These are phyloP conservation scores for Russula compacta DNA, from an alignment of 768 basidiomycete species.

Conservation along the genomic window DNA sequence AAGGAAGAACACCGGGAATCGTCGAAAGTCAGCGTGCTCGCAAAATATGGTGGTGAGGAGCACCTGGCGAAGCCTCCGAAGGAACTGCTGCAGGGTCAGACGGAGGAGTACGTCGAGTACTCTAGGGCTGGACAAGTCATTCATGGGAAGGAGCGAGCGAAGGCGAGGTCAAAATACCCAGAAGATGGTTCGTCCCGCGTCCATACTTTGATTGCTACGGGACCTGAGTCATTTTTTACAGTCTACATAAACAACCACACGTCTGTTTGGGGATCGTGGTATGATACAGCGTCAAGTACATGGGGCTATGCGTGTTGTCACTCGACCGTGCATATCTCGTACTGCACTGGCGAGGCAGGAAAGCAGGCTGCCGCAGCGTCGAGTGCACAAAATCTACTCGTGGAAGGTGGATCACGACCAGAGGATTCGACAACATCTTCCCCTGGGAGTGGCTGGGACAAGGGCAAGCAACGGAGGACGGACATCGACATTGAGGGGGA, in stretches of 20 bases:
- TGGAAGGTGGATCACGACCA: slow-evolving; percentile 16
- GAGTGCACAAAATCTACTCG: slow-evolving; percentile 57
- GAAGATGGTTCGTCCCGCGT: slow-evolving; percentile 71
- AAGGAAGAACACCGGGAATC: slow-evolving; percentile 87
- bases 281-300: slow-evolving; percentile 49
- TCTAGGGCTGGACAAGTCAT: slow-evolving; percentile 84
- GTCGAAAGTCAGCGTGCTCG: slow-evolving; percentile 81
- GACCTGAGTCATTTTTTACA: slow-evolving; percentile 26
- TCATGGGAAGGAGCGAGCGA: slow-evolving; percentile 84
- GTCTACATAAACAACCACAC: slow-evolving; percentile 92
- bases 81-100: slow-evolving; percentile 91
- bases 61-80: slow-evolving; percentile 85
- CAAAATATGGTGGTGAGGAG: slow-evolving; percentile 89
- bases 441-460: slow-evolving; percentile 10
- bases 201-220: neutral
- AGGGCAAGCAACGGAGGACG: slow-evolving; percentile 21
- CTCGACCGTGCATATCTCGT: slow-evolving; percentile 74
- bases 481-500: slow-evolving; percentile 20
- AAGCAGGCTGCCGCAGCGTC: slow-evolving; percentile 74
- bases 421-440: slow-evolving; percentile 7
- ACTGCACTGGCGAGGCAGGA: slow-evolving; percentile 83
- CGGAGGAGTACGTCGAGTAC: slow-evolving; percentile 96
- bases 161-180: slow-evolving; percentile 85
- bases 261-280: slow-evolving; percentile 97
- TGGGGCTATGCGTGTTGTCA: slow-evolving; percentile 99